A percentile compares a stretch with the other conserved stretches of the same genome.
phyloP scores from a whole-genome alignment of 495 filamentous ascomycete genomes.

The Usnea hakonensis region DNA sequence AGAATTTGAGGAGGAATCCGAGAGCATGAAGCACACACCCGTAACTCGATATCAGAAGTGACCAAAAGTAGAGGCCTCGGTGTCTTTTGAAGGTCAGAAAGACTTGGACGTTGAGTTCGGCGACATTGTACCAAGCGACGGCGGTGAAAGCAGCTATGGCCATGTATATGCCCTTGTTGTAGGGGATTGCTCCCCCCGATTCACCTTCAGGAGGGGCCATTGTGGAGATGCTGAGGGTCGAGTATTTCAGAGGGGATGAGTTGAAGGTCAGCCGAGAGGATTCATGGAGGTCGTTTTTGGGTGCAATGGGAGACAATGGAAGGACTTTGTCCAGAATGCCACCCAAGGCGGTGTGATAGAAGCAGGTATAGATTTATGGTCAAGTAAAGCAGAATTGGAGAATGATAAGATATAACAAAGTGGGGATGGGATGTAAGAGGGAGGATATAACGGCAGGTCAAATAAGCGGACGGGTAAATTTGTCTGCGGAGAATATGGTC shows the following conservation, averaged over 20 bases:
- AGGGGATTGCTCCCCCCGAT: constrained; percentile 15
- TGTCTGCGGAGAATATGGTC: constrained; percentile 10
- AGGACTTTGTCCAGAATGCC: not conserved
- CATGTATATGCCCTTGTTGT: constrained; percentile 22
- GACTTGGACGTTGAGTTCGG: constrained; percentile 43
- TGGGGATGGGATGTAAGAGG: not conserved
- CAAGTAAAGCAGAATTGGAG: not conserved
- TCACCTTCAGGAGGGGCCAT: constrained; percentile 17
- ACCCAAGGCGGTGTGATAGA: not conserved
- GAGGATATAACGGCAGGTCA: constrained; percentile 10
- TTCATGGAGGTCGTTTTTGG: not conserved
- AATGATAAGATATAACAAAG: constrained; percentile 2
- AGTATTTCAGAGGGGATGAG: not conserved
- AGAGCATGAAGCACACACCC: constrained; percentile 43
- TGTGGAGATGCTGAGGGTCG: constrained; percentile 19
- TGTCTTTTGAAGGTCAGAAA: constrained; percentile 45
- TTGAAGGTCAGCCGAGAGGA: not conserved
- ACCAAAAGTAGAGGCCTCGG: constrained; percentile 49
- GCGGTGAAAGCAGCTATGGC: constrained; percentile 40
- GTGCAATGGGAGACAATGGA: not conserved
- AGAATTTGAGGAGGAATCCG: constrained; percentile 47
- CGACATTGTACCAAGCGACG: constrained; percentile 44
- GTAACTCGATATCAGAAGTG: constrained; percentile 36
- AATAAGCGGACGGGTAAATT: constrained; percentile 15
- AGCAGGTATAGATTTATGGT: not conserved